A percentile compares a stretch with the other conserved stretches of the same genome.
Conservation (phyloP, 2,329 filamentous ascomycete species). For the Rachicladosporium sp. region DNA sequence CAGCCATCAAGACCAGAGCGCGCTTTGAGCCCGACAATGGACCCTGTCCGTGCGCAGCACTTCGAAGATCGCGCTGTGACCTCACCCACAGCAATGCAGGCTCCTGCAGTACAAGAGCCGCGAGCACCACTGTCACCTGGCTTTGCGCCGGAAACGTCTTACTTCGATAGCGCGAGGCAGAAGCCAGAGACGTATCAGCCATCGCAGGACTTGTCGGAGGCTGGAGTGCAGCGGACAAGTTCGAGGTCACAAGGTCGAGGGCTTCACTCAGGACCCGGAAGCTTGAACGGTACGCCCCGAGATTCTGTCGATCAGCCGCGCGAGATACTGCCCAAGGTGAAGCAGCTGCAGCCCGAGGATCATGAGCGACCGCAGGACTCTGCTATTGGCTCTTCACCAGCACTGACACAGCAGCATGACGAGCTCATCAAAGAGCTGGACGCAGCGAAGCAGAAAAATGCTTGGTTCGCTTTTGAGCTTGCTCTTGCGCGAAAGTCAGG, state of each 20-base stretch:
- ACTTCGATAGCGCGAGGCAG: slow-evolving; percentile 4
- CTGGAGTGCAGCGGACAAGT: slow-evolving; percentile 6
- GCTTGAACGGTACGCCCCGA: slow-evolving; percentile 11
- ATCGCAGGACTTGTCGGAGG: slow-evolving; percentile 13
- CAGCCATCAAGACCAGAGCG: slow-evolving; percentile 21
- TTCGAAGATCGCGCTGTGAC: slow-evolving; percentile 15
- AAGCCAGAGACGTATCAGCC: slow-evolving; percentile 23
- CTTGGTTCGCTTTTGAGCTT: slow-evolving; percentile 93
- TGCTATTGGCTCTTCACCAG: slow-evolving; percentile 48
- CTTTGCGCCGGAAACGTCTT: slow-evolving; percentile 2
- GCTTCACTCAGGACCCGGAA: slow-evolving; percentile 21
- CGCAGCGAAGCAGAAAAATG: slow-evolving; percentile 69
- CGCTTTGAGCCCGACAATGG: slow-evolving; percentile 17
- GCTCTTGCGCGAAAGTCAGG: slow-evolving; percentile 83
- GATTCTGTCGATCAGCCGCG: slow-evolving; percentile 11
- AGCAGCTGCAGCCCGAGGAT: slow-evolving; percentile 15
- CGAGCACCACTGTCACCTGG: slow-evolving; percentile 7
- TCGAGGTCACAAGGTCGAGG: slow-evolving; percentile 15
- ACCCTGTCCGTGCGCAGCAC: slow-evolving; percentile 15
- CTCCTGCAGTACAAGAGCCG: slow-evolving; percentile 3
- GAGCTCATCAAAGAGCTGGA: slow-evolving; percentile 80
- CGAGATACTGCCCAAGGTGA: slow-evolving; percentile 17
- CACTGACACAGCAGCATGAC: slow-evolving; percentile 53
- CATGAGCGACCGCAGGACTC: slow-evolving; percentile 46
- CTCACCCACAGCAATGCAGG: slow-evolving; percentile 3